Percentiles rank a stretch among this genome's conserved stretches.
Conservation (phyloP, 2,329 filamentous ascomycete species). For the Coniochaeta sp. region DNA sequence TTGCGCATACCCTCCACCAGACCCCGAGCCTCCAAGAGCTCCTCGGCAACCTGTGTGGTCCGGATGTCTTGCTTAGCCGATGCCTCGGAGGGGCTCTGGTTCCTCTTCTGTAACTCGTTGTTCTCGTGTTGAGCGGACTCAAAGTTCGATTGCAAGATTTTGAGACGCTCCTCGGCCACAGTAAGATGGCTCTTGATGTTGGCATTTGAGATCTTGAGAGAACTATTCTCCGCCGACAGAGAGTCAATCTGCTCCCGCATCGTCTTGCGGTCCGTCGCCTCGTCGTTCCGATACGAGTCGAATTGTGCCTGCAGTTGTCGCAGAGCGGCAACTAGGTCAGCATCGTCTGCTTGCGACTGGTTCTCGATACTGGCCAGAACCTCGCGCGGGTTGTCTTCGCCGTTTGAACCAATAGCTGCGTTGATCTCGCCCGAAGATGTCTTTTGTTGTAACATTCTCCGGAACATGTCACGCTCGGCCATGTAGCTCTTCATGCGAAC, state of each 20-base stretch:
- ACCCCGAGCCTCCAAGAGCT: constrained; percentile 79
- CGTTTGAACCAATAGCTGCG: constrained; percentile 60
- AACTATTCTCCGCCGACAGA: constrained; percentile 73
- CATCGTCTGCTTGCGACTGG: constrained; percentile 47
- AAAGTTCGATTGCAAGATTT: constrained; percentile 86
- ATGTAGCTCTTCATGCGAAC: constrained; percentile 88
- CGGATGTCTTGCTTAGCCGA: constrained; percentile 85
- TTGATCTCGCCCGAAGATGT: constrained; percentile 53
- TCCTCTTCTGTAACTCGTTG: constrained; percentile 75
- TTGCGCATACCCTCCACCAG: constrained; percentile 80
- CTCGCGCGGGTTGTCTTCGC: constrained; percentile 48
- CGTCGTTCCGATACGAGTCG: constrained; percentile 82
- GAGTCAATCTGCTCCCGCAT: constrained; percentile 80
- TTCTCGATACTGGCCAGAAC: constrained; percentile 54
- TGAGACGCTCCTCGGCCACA: constrained; percentile 75
- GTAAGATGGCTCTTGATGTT: constrained; percentile 74
- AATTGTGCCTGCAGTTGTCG: constrained; percentile 87
- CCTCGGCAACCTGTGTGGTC: constrained; percentile 87
- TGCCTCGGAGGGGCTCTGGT: constrained; percentile 68
- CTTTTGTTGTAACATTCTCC: constrained; percentile 79
- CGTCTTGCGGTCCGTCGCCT: constrained; percentile 70
- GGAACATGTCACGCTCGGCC: constrained; percentile 95
- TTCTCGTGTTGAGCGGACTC: constrained; percentile 80
- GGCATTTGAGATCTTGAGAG: constrained; percentile 75
- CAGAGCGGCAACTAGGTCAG: constrained; percentile 69